Base-by-base conservation (phyloP, 352 stramenopile species). In the Pseudoperonospora humuli region DNA sequence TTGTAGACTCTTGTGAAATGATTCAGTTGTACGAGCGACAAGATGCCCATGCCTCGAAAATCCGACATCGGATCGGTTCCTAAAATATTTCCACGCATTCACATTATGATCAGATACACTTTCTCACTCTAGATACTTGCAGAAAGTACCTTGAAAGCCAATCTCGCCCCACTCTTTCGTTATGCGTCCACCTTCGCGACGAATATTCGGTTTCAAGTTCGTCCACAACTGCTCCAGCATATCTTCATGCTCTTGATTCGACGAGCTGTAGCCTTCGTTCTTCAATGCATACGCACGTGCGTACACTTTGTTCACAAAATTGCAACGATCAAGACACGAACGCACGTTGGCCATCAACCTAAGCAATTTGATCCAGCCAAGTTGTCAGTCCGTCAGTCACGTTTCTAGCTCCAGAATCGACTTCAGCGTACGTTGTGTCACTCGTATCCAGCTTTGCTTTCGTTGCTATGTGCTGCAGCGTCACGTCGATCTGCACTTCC, bases 161-260 rank as follows among this genome's bases (percentile, higher is more conserved):
- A 93, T 91, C 29, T 93, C 81, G 21, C 74, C 75, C 81, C 81
- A 93, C 31, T 93, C 81, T 52, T 91, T 93, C 2, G 81, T 93
- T 44, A 89, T 86, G 1, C 81, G 67, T 19, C 81, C 81, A 32
- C 78, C 76, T 25, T 63, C 57, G 39, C 81, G 78, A 46, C 81
- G 81, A 13, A 89, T 61, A 32, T 82, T 61, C 0, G 81, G 81
- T 67, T 93, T 93, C 28, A 91, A 58, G 18, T 80, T 84, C 14
- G 43, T 47, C 81, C 81, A 93, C 25, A 93, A 42, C 27, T 86
- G 64, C 51, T 93, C 81, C n/a, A 93, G 47, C 72, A 87, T 74
- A 9, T 60, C 68, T 66, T 93, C 81, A 42, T 93, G 81, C 9
- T 57, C 28, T 1, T 54, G 35, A n/a, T 88, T 90, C 27, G 39